Evolutionary conservation across 805 yeast genomes (phyloP).

Genomic region (Wickerhamiella parazyma): DNA sequence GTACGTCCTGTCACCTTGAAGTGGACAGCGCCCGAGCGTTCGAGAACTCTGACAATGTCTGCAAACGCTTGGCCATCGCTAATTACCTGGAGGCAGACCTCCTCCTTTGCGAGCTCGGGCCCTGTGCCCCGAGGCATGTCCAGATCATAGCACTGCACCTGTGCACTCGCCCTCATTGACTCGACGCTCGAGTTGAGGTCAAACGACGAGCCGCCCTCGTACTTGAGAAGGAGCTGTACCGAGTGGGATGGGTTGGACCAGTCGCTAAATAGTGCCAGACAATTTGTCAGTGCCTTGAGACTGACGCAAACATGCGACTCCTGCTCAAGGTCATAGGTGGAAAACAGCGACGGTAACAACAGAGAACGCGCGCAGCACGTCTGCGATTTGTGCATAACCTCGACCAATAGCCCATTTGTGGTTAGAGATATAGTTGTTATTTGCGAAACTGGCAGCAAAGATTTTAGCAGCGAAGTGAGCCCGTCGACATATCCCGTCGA

Average conservation of each 20-base stretch:
- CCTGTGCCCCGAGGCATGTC: background rate
- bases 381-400: conserved; percentile 4
- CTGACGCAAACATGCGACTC: background rate
- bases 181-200: conserved; percentile 1
- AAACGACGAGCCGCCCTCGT: background rate
- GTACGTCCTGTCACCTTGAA: background rate
- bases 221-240: background rate
- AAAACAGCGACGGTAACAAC: background rate
- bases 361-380: conserved; percentile 7
- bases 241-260: background rate
- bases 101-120: conserved; percentile 1
- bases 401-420: background rate
- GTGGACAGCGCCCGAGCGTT: background rate
- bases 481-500: conserved; percentile 3
- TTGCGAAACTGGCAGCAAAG: conserved; percentile 2
- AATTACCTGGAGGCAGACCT: background rate
- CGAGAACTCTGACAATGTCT: conserved; percentile 1
- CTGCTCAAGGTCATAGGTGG: background rate
- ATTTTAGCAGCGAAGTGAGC: background rate
- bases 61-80: background rate
- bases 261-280: background rate
- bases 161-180: background rate
- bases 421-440: background rate
- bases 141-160: conserved; percentile 2
- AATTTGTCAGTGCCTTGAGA: background rate